Evolutionary conservation across 371 early-diverging fungal species (phyloP), one percentile per base, ranked within the genome.

Genomic region (Fennellomyces sp.): DNA sequence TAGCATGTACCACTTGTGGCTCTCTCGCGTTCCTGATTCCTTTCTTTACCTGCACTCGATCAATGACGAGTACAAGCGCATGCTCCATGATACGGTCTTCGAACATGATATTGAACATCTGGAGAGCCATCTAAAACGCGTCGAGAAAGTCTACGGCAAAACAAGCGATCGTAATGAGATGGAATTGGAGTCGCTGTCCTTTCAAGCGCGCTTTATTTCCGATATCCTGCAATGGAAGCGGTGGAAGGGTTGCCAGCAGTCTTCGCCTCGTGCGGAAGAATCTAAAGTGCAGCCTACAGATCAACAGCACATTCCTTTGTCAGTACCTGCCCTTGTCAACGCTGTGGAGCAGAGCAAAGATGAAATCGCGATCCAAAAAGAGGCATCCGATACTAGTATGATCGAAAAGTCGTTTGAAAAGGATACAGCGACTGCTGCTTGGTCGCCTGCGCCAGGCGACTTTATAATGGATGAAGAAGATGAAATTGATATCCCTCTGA

Each of bases 61-160:
- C 13, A 75, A 75, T 54, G 69, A 75, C 27, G 76, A 83, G 30
- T 66, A 80, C 60, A 74, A 82, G 28, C 55, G 56, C 5, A 56
- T 82, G n/a, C 38, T 84, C 8, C 64, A 56, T 30, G 68, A 65
- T 30, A 77, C 76, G 0, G 69, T 87, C 15, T 75, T 70, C 49
- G 76, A 76, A 8, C 61, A 70, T 52, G 65, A 72, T 21, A 38
- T 70, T 0, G 65, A 72, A 0, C 69, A 60, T 3, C 13, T 85
- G 3, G 52, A 56, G 31, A 33, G 25, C 0, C 59, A 75, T 13
- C 47, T 73, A 3, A 62, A 59, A 13, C 72, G 73, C 0, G 68
- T 79, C 0, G 53, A 66, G 23, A 80, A 76, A 29, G 68, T 70
- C 27, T 65, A 66, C 36, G 83, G 81, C 15, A 87, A 86, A 58